Evolutionary conservation across 2,329 filamentous ascomycete genomes (phyloP).

Genomic region (Aspergillus novoparasiticus): DNA sequence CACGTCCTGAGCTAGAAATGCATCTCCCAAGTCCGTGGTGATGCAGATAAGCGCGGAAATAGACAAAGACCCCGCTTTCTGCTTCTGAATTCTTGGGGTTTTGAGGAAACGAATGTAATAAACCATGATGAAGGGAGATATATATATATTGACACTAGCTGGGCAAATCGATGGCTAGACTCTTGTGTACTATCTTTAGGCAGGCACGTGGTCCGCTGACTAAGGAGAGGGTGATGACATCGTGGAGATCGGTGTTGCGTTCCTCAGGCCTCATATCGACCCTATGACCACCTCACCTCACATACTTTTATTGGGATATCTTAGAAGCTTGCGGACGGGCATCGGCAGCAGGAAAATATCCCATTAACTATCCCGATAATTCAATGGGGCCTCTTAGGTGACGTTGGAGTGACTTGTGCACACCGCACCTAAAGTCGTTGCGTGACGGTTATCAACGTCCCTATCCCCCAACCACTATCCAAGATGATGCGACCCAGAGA

Average conservation of each 20-base stretch:
- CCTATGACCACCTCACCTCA: too few species aligned
- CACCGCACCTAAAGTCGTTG: constrained; percentile 17
- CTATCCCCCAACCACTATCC: constrained; percentile 15
- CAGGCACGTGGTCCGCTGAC: neutral
- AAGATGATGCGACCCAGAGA: constrained; percentile 67
- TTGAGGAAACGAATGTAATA: constrained; percentile 71
- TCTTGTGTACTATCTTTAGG: neutral
- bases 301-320: neutral
- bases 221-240: neutral
- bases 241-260: neutral
- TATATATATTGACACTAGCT: neutral
- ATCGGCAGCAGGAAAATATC: neutral
- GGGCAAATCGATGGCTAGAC: neutral
- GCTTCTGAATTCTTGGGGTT: constrained; percentile 53
- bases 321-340: neutral
- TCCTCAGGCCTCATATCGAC: neutral
- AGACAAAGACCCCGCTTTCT: constrained; percentile 43
- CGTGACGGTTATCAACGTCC: constrained; percentile 37
- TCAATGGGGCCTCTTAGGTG: constrained; percentile 20
- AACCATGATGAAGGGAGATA: constrained; percentile 44
- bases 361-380: neutral
- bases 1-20: constrained; percentile 55
- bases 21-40: constrained; percentile 70
- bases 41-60: constrained; percentile 62
- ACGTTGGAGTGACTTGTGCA: constrained; percentile 16